Percentiles rank a stretch among this genome's conserved stretches.
Evolutionary conservation across 495 filamentous ascomycete genomes (phyloP).

Genomic region (Wilcoxina mikolae): DNA sequence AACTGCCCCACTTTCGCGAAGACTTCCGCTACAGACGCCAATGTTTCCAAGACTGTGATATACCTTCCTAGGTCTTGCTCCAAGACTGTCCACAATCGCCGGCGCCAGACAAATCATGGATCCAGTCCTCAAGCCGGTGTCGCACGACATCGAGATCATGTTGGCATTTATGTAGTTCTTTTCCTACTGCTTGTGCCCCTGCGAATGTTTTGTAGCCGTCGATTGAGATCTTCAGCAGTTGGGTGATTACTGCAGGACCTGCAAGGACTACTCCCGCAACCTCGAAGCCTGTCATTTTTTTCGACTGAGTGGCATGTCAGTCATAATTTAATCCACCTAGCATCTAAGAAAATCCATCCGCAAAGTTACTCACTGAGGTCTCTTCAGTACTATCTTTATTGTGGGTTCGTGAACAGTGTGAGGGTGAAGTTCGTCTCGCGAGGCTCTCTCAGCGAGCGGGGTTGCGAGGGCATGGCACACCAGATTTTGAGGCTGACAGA

Average conservation of each 20-base stretch:
- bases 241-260: neutral
- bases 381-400: too few relatives aligned
- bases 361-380: too few relatives aligned
- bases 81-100: neutral
- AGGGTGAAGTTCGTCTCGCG: too few relatives aligned
- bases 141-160: neutral
- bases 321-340: too few relatives aligned
- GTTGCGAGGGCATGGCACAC: too few relatives aligned
- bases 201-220: neutral
- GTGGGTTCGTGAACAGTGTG: too few relatives aligned
- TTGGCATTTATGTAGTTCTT: neutral
- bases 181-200: neutral
- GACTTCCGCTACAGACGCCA: neutral
- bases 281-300: slow-evolving; percentile 1
- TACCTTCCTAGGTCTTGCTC: neutral
- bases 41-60: neutral
- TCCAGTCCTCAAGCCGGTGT: neutral
- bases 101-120: neutral
- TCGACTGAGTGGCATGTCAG: too few relatives aligned
- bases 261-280: slow-evolving; percentile 6
- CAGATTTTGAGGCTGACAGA: too few relatives aligned
- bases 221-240: neutral
- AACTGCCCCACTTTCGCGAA: neutral
- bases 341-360: too few relatives aligned
- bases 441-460: too few relatives aligned